These are phyloP conservation scores for Penicillium waksmanii DNA, from an alignment of 495 filamentous ascomycete genomes.

Conservation along the genomic window DNA sequence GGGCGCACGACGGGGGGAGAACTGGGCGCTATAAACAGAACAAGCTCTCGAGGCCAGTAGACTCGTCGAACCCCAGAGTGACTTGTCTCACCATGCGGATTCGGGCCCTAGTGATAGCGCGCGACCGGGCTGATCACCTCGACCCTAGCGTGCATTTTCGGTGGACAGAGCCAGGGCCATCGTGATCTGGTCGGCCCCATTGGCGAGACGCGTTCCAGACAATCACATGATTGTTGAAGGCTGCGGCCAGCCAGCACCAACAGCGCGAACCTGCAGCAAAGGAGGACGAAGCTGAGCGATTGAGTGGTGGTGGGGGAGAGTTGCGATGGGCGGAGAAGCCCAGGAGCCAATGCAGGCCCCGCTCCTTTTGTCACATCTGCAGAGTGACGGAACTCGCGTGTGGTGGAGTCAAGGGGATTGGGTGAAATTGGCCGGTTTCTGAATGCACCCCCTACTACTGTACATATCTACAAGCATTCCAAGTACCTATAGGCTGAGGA, in stretches of 20 bases:
- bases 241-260: slow-evolving; percentile 46
- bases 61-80: slow-evolving; percentile 20
- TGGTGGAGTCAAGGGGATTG: slow-evolving; percentile 25
- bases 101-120: slow-evolving; percentile 28
- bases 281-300: slow-evolving; percentile 25
- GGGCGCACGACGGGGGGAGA: slow-evolving; percentile 7
- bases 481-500: background rate
- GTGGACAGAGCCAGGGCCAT: slow-evolving; percentile 20
- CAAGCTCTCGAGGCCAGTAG: slow-evolving; percentile 11
- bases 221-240: slow-evolving; percentile 47
- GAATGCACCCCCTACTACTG: slow-evolving; percentile 12
- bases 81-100: slow-evolving; percentile 33
- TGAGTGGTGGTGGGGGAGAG: slow-evolving; percentile 18
- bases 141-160: slow-evolving; percentile 29
- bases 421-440: slow-evolving; percentile 29
- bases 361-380: slow-evolving; percentile 36
- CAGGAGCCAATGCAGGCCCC: slow-evolving; percentile 28
- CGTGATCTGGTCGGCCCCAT: slow-evolving; percentile 24
- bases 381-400: slow-evolving; percentile 30
- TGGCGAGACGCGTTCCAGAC: slow-evolving; percentile 27
- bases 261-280: slow-evolving; percentile 43
- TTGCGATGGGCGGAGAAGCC: slow-evolving; percentile 1
- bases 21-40: slow-evolving; percentile 11
- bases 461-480: background rate
- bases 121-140: slow-evolving; percentile 34